Conservation (phyloP, 352 stramenopile species). For the Phytophthora sp. region DNA sequence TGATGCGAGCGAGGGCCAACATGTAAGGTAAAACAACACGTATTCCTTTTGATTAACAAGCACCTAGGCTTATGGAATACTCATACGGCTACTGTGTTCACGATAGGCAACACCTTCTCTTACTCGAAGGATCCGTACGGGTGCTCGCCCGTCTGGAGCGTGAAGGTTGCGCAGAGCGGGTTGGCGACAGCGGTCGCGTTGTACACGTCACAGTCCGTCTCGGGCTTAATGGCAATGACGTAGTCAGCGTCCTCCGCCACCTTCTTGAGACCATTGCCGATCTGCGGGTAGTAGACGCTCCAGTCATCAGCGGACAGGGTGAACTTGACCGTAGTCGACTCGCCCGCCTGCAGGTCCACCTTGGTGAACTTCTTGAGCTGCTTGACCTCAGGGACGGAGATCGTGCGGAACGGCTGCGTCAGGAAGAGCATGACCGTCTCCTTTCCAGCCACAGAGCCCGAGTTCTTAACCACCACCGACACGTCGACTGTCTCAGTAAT, state of each 20-base stretch:
- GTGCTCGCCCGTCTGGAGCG: constrained; percentile 30
- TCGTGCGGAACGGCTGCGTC: constrained; percentile 57
- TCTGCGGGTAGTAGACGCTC: constrained; percentile 65
- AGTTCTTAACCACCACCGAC: constrained; percentile 74
- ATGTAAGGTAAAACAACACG: too few relatives aligned
- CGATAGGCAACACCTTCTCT: background rate
- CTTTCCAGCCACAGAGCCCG: constrained; percentile 53
- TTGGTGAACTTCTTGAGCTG: constrained; percentile 83
- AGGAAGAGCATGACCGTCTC: constrained; percentile 83
- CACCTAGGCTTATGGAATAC: background rate
- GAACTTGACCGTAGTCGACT: constrained; percentile 43
- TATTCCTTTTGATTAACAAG: background rate
- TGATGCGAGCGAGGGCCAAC: too few relatives aligned
- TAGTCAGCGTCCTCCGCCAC: constrained; percentile 72
- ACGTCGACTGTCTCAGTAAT: constrained; percentile 44
- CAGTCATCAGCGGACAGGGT: constrained; percentile 53
- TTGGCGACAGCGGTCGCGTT: constrained; percentile 34
- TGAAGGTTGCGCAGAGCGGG: constrained; percentile 34
- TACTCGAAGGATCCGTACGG: constrained; percentile 37
- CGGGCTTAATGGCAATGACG: constrained; percentile 64
- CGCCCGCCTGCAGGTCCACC: constrained; percentile 53
- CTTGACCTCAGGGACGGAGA: constrained; percentile 78
- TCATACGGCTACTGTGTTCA: background rate
- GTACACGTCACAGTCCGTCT: constrained; percentile 80
- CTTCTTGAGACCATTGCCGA: constrained; percentile 53